Base-by-base conservation (phyloP, 2,329 filamentous ascomycete species). In the Beauveria varroae region DNA sequence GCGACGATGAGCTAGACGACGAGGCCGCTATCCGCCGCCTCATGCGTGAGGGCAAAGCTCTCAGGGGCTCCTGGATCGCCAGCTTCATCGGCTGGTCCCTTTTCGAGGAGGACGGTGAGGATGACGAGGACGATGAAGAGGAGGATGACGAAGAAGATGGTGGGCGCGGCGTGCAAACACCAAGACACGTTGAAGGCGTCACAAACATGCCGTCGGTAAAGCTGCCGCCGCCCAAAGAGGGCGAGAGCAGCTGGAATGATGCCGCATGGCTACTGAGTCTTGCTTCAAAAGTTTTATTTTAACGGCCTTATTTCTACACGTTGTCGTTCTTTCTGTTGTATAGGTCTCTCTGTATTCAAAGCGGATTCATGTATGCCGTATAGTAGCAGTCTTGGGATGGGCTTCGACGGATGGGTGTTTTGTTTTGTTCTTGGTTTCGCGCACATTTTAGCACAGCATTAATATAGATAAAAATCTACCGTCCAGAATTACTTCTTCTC, bases 241-340 rank as follows among this genome's bases (percentile, higher is more conserved):
- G 87, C 57, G 80, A 83, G 49, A 84, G 83, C 18, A 81, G 81
- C 9, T 88, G 86, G 86, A 79, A 83, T 62, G 86, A 89, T 71
- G 86, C 85, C 28, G 85, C 85, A 18, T 89, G 86, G 86, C 72
- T 89, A 52, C 72, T 89, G 60, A 86, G 80, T 64, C 84, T 89
- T 64, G 86, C 85, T 12, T 80, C 81, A 28, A 86, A 84, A 68
- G 81, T 86, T 50, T 74, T 86, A 66, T 77, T 86, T 64, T 86
- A 72, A 75, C 34, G 5, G 10, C 10, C 3, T 46, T 14, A 14
- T 28, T 51, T 34, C 3, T 16, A 6, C 30, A 12, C 40, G 1
- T 37, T 26, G 5, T 34, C 24, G 20, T 6, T 3, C 26, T n/a
- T 43, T 1, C 34, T 26, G 2, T 30, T 30, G 3, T 40, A 18